Base-by-base conservation (phyloP, 2,329 filamentous ascomycete genomes). In the Ophiostoma quercus region DNA sequence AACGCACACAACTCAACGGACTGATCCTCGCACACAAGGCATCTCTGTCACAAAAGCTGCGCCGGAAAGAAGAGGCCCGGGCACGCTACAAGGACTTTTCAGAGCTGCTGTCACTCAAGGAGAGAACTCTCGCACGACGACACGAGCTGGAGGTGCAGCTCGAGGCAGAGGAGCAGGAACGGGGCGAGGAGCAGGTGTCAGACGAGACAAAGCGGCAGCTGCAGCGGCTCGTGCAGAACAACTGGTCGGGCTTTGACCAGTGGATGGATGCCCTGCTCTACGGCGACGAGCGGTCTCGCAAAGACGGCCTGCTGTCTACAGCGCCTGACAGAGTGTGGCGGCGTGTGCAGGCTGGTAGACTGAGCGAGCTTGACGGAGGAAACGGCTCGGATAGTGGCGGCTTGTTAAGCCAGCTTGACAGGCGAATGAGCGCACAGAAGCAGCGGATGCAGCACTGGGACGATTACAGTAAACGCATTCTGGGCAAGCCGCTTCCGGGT, bases 201-300 rank as follows among this genome's bases (percentile, higher is more conserved):
- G 68, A 74, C 0, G 71, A 73, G 6, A 19, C 39, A 37, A 7
- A 16, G 11, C 37, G 41, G 12, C 41, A 47, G 2, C 80, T 92
- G 70, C 84, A 88, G 74, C 85, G 85, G 60, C 83, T 85, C 2
- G 80, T 93, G 39, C 83, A 85, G 47, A 88, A 88, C 72, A 92
- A 92, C 74, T 97, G 93, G 93, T 83, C 91, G 16, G 93, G 92
- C 1, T 87, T 89, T 75, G 86, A 89, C 71, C 84, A 87, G 70
- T 94, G 92, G 89, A 84, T 92, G 74, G 85, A 92, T 66, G 83
- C 87, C 1, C 80, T 97, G 25, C 77, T 95, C 0, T 83, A 89
- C 67, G 91, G 91, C 1, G 89, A 92, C 65, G 81, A 82, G 25
- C 29, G 67, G 54, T 54, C 63, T 22, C 81, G 81, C 34, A 84